phyloP scores from a whole-genome alignment of 2,329 filamentous ascomycete genomes.

The Exophiala oligosperma region DNA sequence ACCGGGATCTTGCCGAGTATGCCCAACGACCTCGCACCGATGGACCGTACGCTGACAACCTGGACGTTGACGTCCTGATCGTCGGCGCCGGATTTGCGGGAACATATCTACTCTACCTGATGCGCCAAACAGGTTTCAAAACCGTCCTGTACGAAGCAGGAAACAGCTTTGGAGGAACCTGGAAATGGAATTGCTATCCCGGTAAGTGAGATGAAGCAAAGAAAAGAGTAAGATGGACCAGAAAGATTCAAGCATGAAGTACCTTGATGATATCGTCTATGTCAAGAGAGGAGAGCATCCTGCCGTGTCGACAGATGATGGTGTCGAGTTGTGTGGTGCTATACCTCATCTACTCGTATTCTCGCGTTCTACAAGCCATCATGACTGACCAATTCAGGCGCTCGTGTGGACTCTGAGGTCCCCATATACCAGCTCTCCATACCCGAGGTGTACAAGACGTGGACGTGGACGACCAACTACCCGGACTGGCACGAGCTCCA shows the following conservation, averaged over 20 bases:
- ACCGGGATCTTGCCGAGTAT: slow-evolving; percentile 21
- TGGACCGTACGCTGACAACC: slow-evolving; percentile 22
- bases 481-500: slow-evolving; percentile 43
- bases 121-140: slow-evolving; percentile 53
- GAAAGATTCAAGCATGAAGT: too few relatives aligned
- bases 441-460: slow-evolving; percentile 46
- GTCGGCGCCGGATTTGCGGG: slow-evolving; percentile 40
- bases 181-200: slow-evolving; percentile 39
- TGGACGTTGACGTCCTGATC: slow-evolving; percentile 32
- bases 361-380: too few relatives aligned
- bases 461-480: slow-evolving; percentile 33
- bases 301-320: too few relatives aligned
- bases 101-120: slow-evolving; percentile 53
- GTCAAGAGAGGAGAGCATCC: too few relatives aligned
- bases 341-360: too few relatives aligned
- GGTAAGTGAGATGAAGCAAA: too few relatives aligned
- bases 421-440: slow-evolving; percentile 52
- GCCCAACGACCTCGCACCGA: slow-evolving; percentile 18
- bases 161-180: slow-evolving; percentile 41
- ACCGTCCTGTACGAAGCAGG: slow-evolving; percentile 56
- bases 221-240: too few relatives aligned
- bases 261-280: too few relatives aligned
- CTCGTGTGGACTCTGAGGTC: slow-evolving; percentile 48
- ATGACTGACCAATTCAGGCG: slow-evolving; percentile 33
- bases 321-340: too few relatives aligned